phyloP scores from a whole-genome alignment of 495 filamentous ascomycete species.

The Chaetomium fimeti region DNA sequence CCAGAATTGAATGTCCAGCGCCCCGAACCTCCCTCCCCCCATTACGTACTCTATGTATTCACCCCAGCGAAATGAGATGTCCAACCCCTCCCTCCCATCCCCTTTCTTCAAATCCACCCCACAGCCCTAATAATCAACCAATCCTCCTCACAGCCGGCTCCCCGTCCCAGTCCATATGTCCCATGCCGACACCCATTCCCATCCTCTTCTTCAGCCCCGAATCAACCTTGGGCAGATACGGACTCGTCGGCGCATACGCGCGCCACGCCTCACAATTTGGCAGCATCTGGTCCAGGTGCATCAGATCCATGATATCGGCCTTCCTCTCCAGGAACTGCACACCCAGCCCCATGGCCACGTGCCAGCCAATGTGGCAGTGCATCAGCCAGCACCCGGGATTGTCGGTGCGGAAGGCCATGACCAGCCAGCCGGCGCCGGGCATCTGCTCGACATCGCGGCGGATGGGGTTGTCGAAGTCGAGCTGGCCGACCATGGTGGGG shows the following conservation, averaged over 20 bases:
- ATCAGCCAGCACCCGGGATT: constrained; percentile 50
- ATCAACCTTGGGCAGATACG: constrained; percentile 6
- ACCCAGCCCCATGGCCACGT: constrained; percentile 46
- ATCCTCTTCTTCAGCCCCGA: constrained; percentile 5
- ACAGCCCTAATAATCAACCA: neutral
- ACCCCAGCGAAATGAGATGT: too few relatives aligned
- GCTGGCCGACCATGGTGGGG: constrained; percentile 19
- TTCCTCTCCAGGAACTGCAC: constrained; percentile 49
- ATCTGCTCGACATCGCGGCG: constrained; percentile 44
- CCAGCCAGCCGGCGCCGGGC: constrained; percentile 36
- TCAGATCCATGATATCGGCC: neutral
- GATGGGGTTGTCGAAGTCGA: constrained; percentile 44
- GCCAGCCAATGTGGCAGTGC: constrained; percentile 55
- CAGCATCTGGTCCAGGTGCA: constrained; percentile 9
- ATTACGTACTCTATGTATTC: too few relatives aligned
- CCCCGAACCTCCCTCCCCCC: too few relatives aligned
- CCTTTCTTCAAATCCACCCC: too few relatives aligned
- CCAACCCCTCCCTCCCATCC: too few relatives aligned
- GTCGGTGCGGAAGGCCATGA: constrained; percentile 49
- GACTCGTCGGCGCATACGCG: neutral
- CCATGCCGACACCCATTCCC: too few relatives aligned
- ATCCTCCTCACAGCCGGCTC: constrained; percentile 9
- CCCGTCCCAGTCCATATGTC: neutral
- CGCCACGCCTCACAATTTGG: constrained; percentile 6
- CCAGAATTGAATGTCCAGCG: too few relatives aligned